These are phyloP conservation scores for Salvia hispanica DNA, from an alignment of 257 asterid genomes.

Conservation along the genomic window DNA sequence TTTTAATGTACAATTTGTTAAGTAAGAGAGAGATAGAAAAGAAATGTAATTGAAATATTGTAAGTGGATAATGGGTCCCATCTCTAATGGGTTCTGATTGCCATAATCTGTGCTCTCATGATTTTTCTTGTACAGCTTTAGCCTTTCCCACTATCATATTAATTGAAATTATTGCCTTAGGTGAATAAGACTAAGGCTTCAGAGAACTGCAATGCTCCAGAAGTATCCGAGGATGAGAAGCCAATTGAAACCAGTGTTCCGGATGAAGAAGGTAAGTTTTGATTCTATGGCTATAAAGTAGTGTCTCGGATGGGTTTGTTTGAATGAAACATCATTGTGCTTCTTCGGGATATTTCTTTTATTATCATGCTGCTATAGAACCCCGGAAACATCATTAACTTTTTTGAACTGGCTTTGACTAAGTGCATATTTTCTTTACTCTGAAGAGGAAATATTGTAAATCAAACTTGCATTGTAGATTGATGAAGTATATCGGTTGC, in stretches of 20 bases:
- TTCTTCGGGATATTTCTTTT: too few relatives aligned
- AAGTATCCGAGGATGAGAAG: slow-evolving; percentile 40
- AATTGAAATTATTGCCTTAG: slow-evolving; percentile 41
- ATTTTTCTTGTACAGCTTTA: background rate
- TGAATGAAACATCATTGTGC: background rate
- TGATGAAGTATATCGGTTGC: too few relatives aligned
- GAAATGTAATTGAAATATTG: too few relatives aligned
- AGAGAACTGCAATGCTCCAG: slow-evolving; percentile 33
- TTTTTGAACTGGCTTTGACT: background rate
- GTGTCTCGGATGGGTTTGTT: background rate
- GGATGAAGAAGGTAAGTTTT: slow-evolving; percentile 51
- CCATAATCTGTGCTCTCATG: background rate
- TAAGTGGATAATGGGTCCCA: too few relatives aligned
- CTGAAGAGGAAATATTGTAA: background rate
- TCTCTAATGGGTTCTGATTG: background rate
- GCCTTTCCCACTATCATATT: background rate
- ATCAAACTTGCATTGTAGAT: background rate
- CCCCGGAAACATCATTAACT: background rate
- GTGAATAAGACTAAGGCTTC: slow-evolving; percentile 69
- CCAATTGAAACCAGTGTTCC: slow-evolving; percentile 39
- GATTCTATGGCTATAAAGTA: slow-evolving; percentile 1
- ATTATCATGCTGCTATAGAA: background rate
- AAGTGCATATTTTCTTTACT: background rate
- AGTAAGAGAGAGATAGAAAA: too few relatives aligned
- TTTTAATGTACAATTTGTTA: too few relatives aligned